These are phyloP conservation scores for Wickerhamiella brachini DNA, from an alignment of 805 yeast species.

Conservation along the genomic window DNA sequence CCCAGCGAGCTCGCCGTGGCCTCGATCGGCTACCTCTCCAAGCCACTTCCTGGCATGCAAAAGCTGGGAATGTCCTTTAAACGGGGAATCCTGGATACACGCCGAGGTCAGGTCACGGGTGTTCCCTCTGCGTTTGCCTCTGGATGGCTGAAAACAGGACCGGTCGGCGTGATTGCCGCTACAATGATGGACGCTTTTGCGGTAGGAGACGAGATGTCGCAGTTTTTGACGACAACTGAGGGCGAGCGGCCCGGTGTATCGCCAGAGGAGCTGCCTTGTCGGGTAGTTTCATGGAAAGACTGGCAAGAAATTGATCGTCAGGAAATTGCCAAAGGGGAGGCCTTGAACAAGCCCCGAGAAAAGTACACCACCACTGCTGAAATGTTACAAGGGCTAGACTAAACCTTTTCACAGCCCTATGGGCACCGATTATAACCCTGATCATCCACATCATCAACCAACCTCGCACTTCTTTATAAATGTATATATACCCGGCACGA, in stretches of 20 bases:
- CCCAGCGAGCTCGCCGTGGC: slow-evolving; percentile 56
- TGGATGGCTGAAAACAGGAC: slow-evolving; percentile 86
- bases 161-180: slow-evolving; percentile 79
- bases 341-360: slow-evolving; percentile 38
- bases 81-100: slow-evolving; percentile 24
- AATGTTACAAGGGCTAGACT: slow-evolving; percentile 29
- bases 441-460: too few relatives aligned
- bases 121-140: slow-evolving; percentile 47
- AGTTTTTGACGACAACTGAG: slow-evolving; percentile 21
- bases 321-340: slow-evolving; percentile 39
- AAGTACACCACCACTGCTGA: slow-evolving; percentile 38
- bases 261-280: background rate
- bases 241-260: slow-evolving; percentile 15
- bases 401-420: too few relatives aligned
- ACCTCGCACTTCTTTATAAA: too few relatives aligned
- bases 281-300: slow-evolving; percentile 44
- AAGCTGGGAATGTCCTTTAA: slow-evolving; percentile 39
- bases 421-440: too few relatives aligned
- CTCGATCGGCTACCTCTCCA: slow-evolving; percentile 73
- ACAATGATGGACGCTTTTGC: slow-evolving; percentile 77
- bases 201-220: slow-evolving; percentile 51
- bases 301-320: slow-evolving; percentile 46
- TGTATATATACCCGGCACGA: too few relatives aligned
- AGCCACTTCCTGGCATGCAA: slow-evolving; percentile 44
- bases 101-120: slow-evolving; percentile 9